Evolutionary conservation across 1,284 basidiomycete genomes (phyloP), one percentile per base, ranked within the genome.

Genomic region (Schizophyllum commune): DNA sequence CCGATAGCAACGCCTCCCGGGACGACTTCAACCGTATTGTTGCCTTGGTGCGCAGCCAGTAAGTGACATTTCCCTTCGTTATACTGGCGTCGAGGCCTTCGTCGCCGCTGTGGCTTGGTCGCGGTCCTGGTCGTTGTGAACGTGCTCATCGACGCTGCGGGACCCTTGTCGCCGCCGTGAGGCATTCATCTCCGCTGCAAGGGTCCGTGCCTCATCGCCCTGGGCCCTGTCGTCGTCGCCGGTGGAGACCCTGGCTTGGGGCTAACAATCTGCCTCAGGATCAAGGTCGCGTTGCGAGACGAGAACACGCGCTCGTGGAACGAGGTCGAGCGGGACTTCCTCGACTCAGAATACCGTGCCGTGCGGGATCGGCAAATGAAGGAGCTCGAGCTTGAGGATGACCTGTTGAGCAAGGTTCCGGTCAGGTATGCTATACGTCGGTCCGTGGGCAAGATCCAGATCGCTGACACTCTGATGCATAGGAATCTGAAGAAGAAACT

Each of bases 281-380:
- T 55, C 19, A 91, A 92, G 68, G 83, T 89, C 22, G 90, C 91
- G 0, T 74, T 95, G 57, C 80, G 86, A 39, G 82, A 85, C 63
- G 94, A 96, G 74, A 88, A 86, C 67, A 78, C 80, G 53, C 86
- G 91, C 60, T 80, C 84, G 5, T 96, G 94, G 92, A 86, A 92
- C 68, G 85, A 91, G 68, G 86, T 96, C 21, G 91, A 94, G 71
- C 82, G 84, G 55, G 91, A 94, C 68, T 95, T 98, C 72, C 77
- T 89, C 27, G 88, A 91, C 58, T 87, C 84, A 63, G 92, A 95
- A 69, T 98, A 98, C 71, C 86, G 90, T 58, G 84, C 85, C 8
- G 90, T 97, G 11, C 82, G 96, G 56, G 94, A 96, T 68, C 79
- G 93, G 47, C 96, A 98, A 75, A 95, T 97, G 92, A 88, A 92